A percentile compares a stretch with the other conserved stretches of the same genome.
These are phyloP conservation scores for Serendipita sp. DNA, from an alignment of 768 basidiomycete genomes.

Conservation along the genomic window DNA sequence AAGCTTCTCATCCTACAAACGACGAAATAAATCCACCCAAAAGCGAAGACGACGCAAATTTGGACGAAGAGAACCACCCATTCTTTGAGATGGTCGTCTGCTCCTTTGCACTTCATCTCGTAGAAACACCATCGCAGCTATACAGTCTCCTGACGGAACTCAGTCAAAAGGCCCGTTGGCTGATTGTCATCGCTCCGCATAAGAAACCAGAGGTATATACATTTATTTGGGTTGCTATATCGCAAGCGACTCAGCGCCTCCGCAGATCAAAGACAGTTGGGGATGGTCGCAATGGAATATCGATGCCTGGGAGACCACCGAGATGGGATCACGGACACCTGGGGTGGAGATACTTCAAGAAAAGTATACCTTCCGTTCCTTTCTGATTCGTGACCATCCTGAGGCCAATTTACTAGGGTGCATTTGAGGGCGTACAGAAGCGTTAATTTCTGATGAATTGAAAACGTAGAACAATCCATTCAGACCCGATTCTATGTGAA, in stretches of 20 bases:
- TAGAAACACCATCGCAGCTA: slow-evolving; percentile 43
- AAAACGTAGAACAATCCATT: background rate
- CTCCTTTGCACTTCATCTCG: slow-evolving; percentile 60
- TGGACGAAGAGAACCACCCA: slow-evolving; percentile 8
- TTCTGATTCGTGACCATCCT: too few species aligned
- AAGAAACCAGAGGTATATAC: slow-evolving; percentile 56
- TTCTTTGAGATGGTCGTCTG: slow-evolving; percentile 49
- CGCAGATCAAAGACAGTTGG: slow-evolving; percentile 49
- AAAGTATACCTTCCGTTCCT: too few species aligned
- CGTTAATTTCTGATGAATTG: slow-evolving; percentile 20
- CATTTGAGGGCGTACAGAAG: slow-evolving; percentile 41
- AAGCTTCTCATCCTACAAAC: slow-evolving; percentile 1
- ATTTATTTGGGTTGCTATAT: background rate
- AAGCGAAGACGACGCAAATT: background rate
- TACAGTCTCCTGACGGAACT: slow-evolving; percentile 52
- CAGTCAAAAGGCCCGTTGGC: slow-evolving; percentile 44
- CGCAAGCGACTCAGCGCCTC: background rate
- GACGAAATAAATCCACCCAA: background rate
- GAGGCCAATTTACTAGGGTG: slow-evolving; percentile 23
- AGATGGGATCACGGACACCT: slow-evolving; percentile 16
- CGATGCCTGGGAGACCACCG: slow-evolving; percentile 28
- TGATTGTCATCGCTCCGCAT: slow-evolving; percentile 56
- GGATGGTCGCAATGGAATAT: slow-evolving; percentile 50
- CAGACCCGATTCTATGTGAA: background rate
- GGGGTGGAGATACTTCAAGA: slow-evolving; percentile 34